Evolutionary conservation across 352 stramenopile genomes (phyloP).

Genomic region (Phytophthora ramorum): DNA sequence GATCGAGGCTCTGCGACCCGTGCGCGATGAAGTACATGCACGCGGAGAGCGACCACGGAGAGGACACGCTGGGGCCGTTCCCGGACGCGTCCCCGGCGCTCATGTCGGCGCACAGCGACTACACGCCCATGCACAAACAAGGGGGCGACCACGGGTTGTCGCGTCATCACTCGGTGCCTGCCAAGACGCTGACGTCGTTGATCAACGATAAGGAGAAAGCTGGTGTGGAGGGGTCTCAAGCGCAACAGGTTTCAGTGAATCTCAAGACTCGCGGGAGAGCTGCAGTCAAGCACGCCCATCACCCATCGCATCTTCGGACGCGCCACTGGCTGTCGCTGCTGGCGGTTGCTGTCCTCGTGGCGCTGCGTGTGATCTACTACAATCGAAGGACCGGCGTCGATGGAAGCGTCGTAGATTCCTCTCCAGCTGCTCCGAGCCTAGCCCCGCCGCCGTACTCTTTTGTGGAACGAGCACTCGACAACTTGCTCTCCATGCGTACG

Average conservation of each 20-base stretch:
- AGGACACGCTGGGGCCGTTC: conserved; percentile 33
- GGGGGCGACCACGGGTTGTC: conserved; percentile 14
- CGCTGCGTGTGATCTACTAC: conserved; percentile 48
- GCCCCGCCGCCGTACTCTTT: conserved; percentile 29
- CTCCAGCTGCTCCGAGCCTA: conserved; percentile 8
- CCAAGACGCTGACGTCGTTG: conserved; percentile 29
- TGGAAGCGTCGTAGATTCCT: conserved; percentile 16
- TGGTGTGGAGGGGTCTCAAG: neutral
- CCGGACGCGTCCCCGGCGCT: conserved; percentile 39
- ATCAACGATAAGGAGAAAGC: conserved; percentile 21
- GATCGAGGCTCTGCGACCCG: conserved; percentile 73
- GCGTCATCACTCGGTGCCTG: conserved; percentile 32
- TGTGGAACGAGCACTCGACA: conserved; percentile 48
- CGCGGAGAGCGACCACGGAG: conserved; percentile 21
- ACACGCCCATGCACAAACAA: conserved; percentile 13
- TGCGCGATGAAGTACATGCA: conserved; percentile 73
- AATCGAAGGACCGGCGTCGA: conserved; percentile 33
- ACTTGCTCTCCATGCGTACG: conserved; percentile 58
- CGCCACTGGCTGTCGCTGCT: conserved; percentile 62
- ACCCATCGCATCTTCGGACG: conserved; percentile 53
- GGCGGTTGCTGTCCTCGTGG: conserved; percentile 38
- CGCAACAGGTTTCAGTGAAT: neutral
- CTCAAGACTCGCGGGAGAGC: conserved; percentile 16
- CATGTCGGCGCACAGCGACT: conserved; percentile 23
- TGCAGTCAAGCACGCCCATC: conserved; percentile 7